Conservation (phyloP, 1,139 yeast species). For the Yamadazyma triangularis region DNA sequence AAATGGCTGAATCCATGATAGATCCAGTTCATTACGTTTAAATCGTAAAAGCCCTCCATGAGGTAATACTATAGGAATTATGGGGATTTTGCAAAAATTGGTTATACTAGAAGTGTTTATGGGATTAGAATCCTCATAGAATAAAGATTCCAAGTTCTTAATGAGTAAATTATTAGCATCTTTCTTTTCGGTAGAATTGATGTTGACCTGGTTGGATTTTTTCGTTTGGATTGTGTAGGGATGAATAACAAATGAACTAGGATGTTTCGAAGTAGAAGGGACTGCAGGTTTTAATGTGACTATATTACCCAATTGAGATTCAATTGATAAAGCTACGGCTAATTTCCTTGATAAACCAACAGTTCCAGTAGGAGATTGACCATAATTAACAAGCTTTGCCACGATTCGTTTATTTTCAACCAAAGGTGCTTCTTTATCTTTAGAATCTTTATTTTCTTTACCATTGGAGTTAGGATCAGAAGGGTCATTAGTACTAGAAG, state of each 20-base stretch:
- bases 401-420: conserved; percentile 44
- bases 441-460: conserved; percentile 6
- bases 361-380: conserved; percentile 35
- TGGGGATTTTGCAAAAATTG: conserved; percentile 47
- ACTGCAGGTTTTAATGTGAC: conserved; percentile 51
- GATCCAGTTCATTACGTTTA: conserved; percentile 38
- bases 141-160: conserved; percentile 7
- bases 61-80: conserved; percentile 44
- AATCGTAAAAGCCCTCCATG: conserved; percentile 61
- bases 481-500: conserved; percentile 4
- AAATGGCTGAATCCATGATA: conserved; percentile 43
- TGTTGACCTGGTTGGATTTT: conserved; percentile 21
- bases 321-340: conserved; percentile 56
- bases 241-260: conserved; percentile 45
- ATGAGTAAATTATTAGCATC: conserved; percentile 20
- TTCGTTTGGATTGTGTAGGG: conserved; percentile 50
- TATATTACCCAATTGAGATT: conserved; percentile 48
- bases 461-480: conserved; percentile 12
- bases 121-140: conserved; percentile 12
- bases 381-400: conserved; percentile 47
- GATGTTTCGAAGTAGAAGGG: conserved; percentile 34
- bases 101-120: conserved; percentile 35
- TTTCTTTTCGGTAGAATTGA: conserved; percentile 25
- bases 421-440: conserved; percentile 12
- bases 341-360: conserved; percentile 56